Evolutionary conservation across 805 yeast genomes (phyloP), one percentile per base, ranked within the genome.

Genomic region (Priceomyces castillae): DNA sequence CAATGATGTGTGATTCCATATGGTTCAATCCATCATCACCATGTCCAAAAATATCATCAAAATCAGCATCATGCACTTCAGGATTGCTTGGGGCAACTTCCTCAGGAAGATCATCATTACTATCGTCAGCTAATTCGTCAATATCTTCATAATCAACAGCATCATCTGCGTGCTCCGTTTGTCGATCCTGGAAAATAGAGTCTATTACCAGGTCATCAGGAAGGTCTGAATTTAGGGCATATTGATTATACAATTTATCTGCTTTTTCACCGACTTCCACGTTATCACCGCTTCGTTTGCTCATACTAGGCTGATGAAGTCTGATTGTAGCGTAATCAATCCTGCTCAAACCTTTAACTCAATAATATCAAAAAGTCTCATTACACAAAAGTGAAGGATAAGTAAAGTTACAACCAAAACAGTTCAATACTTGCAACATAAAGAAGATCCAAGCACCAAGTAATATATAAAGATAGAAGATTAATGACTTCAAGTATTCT

Each of bases 101-200:
- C 7, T 50, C 50, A 41, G 62, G 69, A n/a, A 59, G 58, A 16
- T 47, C 55, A 18, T 46, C 54, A 9, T 44, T 56, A 12, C 46
- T 54, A 10, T 90, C 97, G 18, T 90, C 97, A 0, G 97, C 97
- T 39, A 90, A 69, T 62, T 90, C 97, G 52, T 90, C 97, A 56
- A 87, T 95, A 59, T 88, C 96, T 57, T 88, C 97, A 59, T 86
- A 92, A 62, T 92, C 98, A 25, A 90, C 71, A 7, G 99, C 99
- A 61, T 90, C 92, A 5, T 80, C 96, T 1, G 94, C 90, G 62
- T 90, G 98, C 42, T 76, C 74, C 2, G 86, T 68, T 28, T 54
- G 53, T 22, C 59, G 49, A 30, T 64, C 68, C 42, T 46, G 51
- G 48, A 68, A 71, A 35, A 71, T 71, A 23, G 66, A 63, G 40